These are phyloP conservation scores for Vanrija humicola DNA, from an alignment of 1,284 basidiomycete species.

Conservation along the genomic window DNA sequence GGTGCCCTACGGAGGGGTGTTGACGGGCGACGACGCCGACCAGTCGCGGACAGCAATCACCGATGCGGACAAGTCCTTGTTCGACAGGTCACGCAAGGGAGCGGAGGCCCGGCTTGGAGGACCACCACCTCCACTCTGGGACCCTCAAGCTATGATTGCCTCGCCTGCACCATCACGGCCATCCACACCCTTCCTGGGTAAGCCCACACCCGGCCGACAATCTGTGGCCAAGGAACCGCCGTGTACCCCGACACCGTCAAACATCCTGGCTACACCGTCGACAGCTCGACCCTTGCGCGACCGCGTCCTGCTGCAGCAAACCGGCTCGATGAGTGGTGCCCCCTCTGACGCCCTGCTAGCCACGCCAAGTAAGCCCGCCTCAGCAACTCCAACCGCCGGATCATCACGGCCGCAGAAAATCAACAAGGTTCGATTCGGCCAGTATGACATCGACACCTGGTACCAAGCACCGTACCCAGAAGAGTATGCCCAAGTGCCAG, in stretches of 20 bases:
- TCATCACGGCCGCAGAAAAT: constrained; percentile 52
- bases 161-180: constrained; percentile 12
- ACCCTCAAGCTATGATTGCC: constrained; percentile 16
- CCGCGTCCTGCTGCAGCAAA: constrained; percentile 34
- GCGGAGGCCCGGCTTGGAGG: constrained; percentile 59
- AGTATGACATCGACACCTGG: constrained; percentile 95
- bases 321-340: constrained; percentile 14
- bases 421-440: constrained; percentile 85
- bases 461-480: constrained; percentile 98
- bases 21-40: constrained; percentile 69
- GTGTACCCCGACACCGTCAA: constrained; percentile 3
- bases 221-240: not conserved
- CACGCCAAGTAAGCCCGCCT: constrained; percentile 2
- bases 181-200: constrained; percentile 14
- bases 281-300: constrained; percentile 39
- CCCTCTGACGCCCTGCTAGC: not conserved
- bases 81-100: constrained; percentile 64
- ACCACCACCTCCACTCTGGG: constrained; percentile 27
- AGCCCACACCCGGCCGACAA: not conserved
- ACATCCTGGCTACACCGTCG: not conserved
- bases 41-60: constrained; percentile 66
- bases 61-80: constrained; percentile 67
- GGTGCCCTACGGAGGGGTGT: constrained; percentile 72
- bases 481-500: constrained; percentile 89
- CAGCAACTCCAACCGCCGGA: not conserved